Conservation (phyloP, 139 green algal genomes). For the Volvox reticuliferus region DNA sequence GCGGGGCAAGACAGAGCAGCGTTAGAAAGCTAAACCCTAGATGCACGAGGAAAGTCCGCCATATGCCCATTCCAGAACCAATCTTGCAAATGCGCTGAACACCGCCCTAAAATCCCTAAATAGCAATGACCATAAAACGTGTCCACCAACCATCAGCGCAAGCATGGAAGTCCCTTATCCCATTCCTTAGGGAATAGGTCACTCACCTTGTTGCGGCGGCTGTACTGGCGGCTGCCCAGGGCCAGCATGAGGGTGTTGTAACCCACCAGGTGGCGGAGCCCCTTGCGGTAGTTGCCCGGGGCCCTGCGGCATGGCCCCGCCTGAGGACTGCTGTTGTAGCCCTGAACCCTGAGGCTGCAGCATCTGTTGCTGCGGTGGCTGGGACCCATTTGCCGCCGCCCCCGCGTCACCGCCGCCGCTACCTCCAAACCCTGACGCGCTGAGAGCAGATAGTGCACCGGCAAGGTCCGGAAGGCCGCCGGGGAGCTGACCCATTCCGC, state of each 20-base stretch:
- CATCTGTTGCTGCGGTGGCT: background rate
- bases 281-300: background rate
- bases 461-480: slow-evolving; percentile 14
- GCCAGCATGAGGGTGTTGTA: background rate
- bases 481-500: slow-evolving; percentile 9
- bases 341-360: background rate
- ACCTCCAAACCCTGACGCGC: slow-evolving; percentile 10
- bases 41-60: no score
- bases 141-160: no score
- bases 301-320: background rate
- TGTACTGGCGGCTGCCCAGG: background rate
- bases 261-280: background rate
- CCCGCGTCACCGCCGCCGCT: background rate
- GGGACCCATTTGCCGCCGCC: background rate
- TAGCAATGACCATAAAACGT: no score
- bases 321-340: slow-evolving; percentile 10
- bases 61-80: no score
- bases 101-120: no score
- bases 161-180: background rate
- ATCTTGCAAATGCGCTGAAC: no score
- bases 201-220: background rate
- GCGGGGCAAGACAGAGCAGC: no score
- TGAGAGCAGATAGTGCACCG: slow-evolving; percentile 24
- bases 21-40: no score
- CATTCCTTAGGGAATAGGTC: no score